These are phyloP conservation scores for Russula brevipes DNA, from an alignment of 768 basidiomycete species.

Conservation along the genomic window DNA sequence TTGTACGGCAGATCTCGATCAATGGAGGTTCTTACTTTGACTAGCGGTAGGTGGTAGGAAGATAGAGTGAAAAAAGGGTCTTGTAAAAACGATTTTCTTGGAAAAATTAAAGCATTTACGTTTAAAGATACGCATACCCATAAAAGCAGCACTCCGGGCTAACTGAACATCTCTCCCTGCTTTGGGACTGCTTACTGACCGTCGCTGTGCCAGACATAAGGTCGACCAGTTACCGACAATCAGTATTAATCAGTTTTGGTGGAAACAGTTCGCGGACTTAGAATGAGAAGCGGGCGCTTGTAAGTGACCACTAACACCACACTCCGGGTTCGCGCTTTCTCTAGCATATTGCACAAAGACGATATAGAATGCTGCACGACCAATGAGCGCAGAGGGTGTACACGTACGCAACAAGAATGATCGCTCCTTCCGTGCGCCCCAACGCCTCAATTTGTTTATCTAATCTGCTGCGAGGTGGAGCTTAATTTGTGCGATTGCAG, in stretches of 20 bases:
- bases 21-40: conserved; percentile 10
- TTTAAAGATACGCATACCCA: too few species aligned
- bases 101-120: neutral
- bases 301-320: neutral
- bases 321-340: conserved; percentile 2
- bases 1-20: conserved; percentile 4
- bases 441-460: neutral
- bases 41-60: neutral
- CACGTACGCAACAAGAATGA: neutral
- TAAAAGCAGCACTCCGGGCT: neutral
- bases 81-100: neutral
- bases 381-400: conserved; percentile 1
- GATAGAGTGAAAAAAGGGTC: neutral
- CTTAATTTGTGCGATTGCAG: conserved; percentile 92
- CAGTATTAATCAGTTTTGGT: neutral
- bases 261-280: neutral
- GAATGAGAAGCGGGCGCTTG: neutral
- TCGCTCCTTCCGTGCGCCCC: neutral
- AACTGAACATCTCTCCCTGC: too few species aligned
- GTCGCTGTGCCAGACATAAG: neutral
- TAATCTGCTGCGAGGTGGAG: conserved; percentile 78
- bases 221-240: neutral
- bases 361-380: neutral
- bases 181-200: neutral
- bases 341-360: conserved; percentile 3